Evolutionary conservation across 805 yeast species (phyloP).

Genomic region (baker's yeast (Saccharomyces cerevisiae)): DNA sequence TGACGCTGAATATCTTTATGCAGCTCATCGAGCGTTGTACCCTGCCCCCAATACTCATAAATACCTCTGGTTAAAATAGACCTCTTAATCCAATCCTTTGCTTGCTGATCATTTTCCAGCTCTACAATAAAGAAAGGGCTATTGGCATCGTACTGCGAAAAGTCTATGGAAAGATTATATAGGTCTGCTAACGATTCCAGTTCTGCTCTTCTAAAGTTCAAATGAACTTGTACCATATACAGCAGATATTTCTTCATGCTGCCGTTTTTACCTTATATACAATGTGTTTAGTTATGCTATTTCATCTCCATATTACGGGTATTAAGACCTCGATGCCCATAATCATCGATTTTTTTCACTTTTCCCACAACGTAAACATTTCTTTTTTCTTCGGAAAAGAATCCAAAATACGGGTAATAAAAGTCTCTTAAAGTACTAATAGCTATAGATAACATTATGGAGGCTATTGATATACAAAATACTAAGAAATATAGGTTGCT

Average conservation of each 20-base stretch:
- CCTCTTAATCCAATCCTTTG: slow-evolving; percentile 52
- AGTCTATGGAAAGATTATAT: slow-evolving; percentile 47
- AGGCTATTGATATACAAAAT: background rate
- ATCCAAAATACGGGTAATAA: background rate
- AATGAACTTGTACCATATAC: slow-evolving; percentile 80
- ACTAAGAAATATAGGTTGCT: background rate
- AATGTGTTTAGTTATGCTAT: background rate
- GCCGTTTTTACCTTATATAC: background rate
- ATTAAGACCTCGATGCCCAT: background rate
- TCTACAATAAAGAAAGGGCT: slow-evolving; percentile 68
- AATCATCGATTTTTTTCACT: background rate
- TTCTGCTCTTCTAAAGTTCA: slow-evolving; percentile 72
- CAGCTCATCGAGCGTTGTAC: slow-evolving; percentile 43
- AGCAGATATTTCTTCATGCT: slow-evolving; percentile 46
- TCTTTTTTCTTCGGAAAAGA: background rate
- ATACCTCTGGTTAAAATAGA: slow-evolving; percentile 66
- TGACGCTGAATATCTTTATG: slow-evolving; percentile 40
- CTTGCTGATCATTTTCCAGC: slow-evolving; percentile 59
- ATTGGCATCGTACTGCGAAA: slow-evolving; percentile 46
- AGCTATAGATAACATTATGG: too few relatives aligned
- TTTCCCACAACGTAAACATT: background rate
- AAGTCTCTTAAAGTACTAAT: background rate
- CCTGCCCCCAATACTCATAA: slow-evolving; percentile 77
- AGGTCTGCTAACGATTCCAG: slow-evolving; percentile 74
- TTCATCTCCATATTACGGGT: background rate